These are phyloP conservation scores for Lenzites betulinus DNA, from an alignment of 768 basidiomycete species.

Conservation along the genomic window DNA sequence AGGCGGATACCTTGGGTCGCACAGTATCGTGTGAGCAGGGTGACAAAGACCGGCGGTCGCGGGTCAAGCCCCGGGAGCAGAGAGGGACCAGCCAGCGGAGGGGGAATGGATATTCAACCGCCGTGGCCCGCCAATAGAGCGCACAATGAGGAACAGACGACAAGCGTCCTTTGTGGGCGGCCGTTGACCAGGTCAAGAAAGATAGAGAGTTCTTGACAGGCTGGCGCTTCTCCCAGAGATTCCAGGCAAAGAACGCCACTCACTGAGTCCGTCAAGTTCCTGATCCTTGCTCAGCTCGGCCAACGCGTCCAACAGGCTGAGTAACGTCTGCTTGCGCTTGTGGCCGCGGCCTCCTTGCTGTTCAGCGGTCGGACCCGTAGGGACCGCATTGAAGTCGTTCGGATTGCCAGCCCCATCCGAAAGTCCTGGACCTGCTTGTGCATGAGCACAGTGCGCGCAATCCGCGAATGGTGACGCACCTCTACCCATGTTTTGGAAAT, in stretches of 20 bases:
- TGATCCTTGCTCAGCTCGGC: conserved; percentile 46
- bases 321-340: conserved; percentile 47
- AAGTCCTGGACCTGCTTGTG: neutral
- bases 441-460: neutral
- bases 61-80: too few relatives aligned
- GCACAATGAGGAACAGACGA: too few relatives aligned
- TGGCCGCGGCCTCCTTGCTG: conserved; percentile 15
- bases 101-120: too few relatives aligned
- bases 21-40: too few relatives aligned
- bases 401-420: conserved; percentile 15
- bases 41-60: too few relatives aligned
- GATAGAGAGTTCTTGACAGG: neutral
- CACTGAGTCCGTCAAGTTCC: conserved; percentile 35
- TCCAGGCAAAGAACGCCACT: conserved; percentile 14
- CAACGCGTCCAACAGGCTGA: conserved; percentile 49
- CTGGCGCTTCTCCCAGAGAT: neutral
- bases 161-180: neutral
- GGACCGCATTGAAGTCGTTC: conserved; percentile 23
- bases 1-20: neutral
- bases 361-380: conserved; percentile 5
- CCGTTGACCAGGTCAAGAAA: neutral
- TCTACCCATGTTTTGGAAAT: conserved; percentile 23
- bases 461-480: conserved; percentile 10
- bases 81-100: too few relatives aligned
- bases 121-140: too few relatives aligned